Evolutionary conservation across 768 basidiomycete genomes (phyloP), one percentile per base, ranked within the genome.

Genomic region (Hypsizygus marmoreus): DNA sequence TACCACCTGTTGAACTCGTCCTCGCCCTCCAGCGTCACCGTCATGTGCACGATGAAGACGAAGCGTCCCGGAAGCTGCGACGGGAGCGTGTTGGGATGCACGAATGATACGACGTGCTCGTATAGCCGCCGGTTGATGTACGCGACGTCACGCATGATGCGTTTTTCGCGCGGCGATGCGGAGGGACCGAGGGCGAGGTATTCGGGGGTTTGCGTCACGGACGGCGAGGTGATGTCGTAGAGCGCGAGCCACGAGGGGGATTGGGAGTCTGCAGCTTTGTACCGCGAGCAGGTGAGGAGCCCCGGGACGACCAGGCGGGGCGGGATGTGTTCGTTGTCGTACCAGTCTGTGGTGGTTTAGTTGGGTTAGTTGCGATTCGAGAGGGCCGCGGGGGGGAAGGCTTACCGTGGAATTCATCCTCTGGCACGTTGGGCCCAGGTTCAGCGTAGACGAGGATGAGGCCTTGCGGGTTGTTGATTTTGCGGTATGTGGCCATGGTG

Each of bases 1-100:
- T 66, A 67, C 62, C 63, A 68, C 41, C 43, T 54, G 43, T 62
- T 60, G 46, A 67, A 59, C 7, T 62, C 64, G 5, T 50, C 56
- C 16, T 67, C 66, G 3, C 38, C 59, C 24, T 60, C 56, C 3
- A 35, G 24, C 5, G 49, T 33, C 12, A 55, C 45, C 24, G 52
- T 45, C 37, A 55, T 43, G 19, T 47, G 34, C 3, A 57, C 51
- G 8, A 60, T 45, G 14, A 63, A 49, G 42, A 62, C 14, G 33
- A 58, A 59, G 33, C 41, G 50, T 4, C 47, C 44, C 16, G 53
- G 58, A 24, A 56, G 40, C 8, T 52, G 43, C 13, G 47, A 40
- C 31, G 45, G 30, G 13, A 41, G 20, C 36, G 54, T 51, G 34
- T 43, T 25, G 13, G 60, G 51, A 26, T 55, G 55, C 10, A 47